Percentiles rank a stretch among this genome's conserved stretches.
These are phyloP conservation scores for Dovyalis caffra DNA, from an alignment of 345 rosid species.

Conservation along the genomic window DNA sequence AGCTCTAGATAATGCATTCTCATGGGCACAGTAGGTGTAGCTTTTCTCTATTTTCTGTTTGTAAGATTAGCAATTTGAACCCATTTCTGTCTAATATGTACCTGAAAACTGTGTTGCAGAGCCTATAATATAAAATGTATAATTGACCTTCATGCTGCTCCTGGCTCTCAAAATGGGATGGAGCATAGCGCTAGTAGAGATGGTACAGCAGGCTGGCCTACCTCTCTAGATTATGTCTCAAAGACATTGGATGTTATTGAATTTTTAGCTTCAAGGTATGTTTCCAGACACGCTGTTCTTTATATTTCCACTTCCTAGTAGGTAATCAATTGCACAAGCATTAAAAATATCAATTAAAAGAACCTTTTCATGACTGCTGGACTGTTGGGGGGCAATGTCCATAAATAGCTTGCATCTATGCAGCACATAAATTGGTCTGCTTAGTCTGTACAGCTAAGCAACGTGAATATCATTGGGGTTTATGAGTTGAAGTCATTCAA, in stretches of 20 bases:
- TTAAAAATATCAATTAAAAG: not conserved
- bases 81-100: constrained; percentile 10
- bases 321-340: not conserved
- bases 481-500: too few relatives aligned
- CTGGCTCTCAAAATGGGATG: constrained; percentile 82
- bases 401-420: not conserved
- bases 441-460: not conserved
- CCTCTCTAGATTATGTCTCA: constrained; percentile 46
- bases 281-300: not conserved
- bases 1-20: constrained; percentile 68
- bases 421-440: not conserved
- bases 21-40: constrained; percentile 67
- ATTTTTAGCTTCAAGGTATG: constrained; percentile 68
- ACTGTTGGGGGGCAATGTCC: too few relatives aligned
- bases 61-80: not conserved
- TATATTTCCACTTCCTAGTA: not conserved
- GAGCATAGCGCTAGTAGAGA: constrained; percentile 80
- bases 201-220: constrained; percentile 59
- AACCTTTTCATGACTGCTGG: not conserved
- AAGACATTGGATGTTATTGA: constrained; percentile 61
- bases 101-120: constrained; percentile 39
- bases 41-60: constrained; percentile 15
- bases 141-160: constrained; percentile 82
- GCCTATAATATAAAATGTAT: constrained; percentile 62
- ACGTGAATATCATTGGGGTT: too few relatives aligned